Base-by-base conservation (phyloP, 371 early-diverging fungal genomes). In the Rhizomucor pusillus region DNA sequence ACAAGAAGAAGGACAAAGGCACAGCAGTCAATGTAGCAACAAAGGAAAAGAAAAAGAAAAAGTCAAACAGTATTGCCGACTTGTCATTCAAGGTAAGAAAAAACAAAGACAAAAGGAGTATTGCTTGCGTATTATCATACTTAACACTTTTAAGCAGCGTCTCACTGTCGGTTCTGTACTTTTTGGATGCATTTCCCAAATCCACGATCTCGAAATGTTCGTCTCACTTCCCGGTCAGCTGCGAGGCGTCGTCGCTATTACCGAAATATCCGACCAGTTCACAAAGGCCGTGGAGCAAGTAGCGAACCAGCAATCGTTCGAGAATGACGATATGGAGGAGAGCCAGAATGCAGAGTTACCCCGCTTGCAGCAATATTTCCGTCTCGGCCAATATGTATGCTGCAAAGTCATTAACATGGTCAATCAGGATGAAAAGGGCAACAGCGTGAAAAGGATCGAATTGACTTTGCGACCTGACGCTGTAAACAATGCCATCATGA, bases 181-280 rank as follows among this genome's bases (percentile, higher is more conserved):
- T 10, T 65, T 94, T 36, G 95, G 94, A 35, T 87, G 86, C 65
- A 79, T 96, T 51, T 78, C 84, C 23, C 81, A 83, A 29, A 88
- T 96, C 60, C 84, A 84, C 56, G 89, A 92, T 22, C 79, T 93
- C 24, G 89, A 92, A 56, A 61, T 95, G 47, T 76, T 82, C 41
- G 82, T 93, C 19, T 71, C 88, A 6, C 80, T 93, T 43, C 92
- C 94, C 18, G 80, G 87, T 66, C 88, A 91, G 54, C 71, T 91
- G 51, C 80, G 73, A 0, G 94, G 92, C 52, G 82, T 71, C 60
- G 84, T 92, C 51, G 69, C 89, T 51, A 90, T 92, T 62, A 86
- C 90, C 1, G 90, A 91, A 58, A 81, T 93, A 47, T 91, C 91
- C 3, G 81, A 82, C 14, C 40, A 58, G 4, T 54, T 91, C 18